These are phyloP conservation scores for Medicago ruthenica DNA, from an alignment of 306 rosid genomes.

Conservation along the genomic window DNA sequence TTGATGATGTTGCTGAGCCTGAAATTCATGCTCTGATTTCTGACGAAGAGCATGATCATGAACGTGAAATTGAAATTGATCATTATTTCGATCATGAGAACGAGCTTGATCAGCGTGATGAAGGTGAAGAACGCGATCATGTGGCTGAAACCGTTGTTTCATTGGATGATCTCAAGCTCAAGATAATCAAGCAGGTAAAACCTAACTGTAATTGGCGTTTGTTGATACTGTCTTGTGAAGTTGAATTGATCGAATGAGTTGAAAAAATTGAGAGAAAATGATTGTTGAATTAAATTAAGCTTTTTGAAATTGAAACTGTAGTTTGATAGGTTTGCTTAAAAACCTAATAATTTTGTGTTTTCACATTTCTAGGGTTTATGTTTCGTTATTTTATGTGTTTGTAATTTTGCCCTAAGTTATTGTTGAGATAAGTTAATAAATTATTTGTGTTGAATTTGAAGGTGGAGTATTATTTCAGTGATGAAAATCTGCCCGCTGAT, in stretches of 20 bases:
- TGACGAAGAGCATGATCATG: slow-evolving; percentile 62
- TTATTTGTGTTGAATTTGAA: slow-evolving; percentile 48
- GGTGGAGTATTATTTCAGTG: slow-evolving; percentile 95
- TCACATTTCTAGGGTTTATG: slow-evolving; percentile 23
- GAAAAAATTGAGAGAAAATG: background rate
- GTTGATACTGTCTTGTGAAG: background rate
- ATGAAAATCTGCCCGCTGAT: slow-evolving; percentile 79
- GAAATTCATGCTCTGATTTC: slow-evolving; percentile 58
- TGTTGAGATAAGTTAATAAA: background rate
- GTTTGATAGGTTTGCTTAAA: background rate
- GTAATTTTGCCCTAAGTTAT: background rate
- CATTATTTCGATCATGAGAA: slow-evolving; percentile 35
- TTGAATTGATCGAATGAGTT: background rate
- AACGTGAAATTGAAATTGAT: slow-evolving; percentile 28
- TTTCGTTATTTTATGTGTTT: background rate
- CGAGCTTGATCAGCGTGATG: slow-evolving; percentile 49
- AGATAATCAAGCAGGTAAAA: slow-evolving; percentile 76
- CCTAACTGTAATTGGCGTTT: slow-evolving; percentile 6
- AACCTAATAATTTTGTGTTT: slow-evolving; percentile 10
- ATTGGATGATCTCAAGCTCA: slow-evolving; percentile 79
- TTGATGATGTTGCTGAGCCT: slow-evolving; percentile 40
- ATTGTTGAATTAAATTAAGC: background rate
- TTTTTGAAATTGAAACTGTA: background rate
- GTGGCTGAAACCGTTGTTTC: slow-evolving; percentile 53
- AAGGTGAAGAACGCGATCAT: slow-evolving; percentile 52